phyloP scores from a whole-genome alignment of 2,329 filamentous ascomycete genomes.

The Penicillium sp. region DNA sequence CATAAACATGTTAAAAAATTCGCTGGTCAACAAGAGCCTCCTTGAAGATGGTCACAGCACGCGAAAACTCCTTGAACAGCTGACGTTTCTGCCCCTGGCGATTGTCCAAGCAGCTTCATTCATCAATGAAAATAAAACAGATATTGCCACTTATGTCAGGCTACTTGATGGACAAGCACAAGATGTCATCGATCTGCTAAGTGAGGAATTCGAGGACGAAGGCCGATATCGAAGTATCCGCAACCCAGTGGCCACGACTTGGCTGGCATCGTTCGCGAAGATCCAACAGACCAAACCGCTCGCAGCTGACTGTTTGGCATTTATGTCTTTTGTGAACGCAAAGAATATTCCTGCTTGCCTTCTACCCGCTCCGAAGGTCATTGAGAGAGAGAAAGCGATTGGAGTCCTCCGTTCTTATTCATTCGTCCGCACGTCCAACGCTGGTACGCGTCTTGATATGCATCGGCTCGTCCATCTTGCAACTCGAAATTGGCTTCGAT shows the following conservation, averaged over 20 bases:
- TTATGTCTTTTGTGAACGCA: slow-evolving; percentile 37
- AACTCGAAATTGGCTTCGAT: slow-evolving; percentile 33
- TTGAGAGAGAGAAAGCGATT: slow-evolving; percentile 20
- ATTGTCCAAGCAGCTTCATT: slow-evolving; percentile 38
- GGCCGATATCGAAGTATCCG: slow-evolving; percentile 30
- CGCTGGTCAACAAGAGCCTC: slow-evolving; percentile 21
- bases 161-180: slow-evolving; percentile 30
- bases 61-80: slow-evolving; percentile 21
- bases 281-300: slow-evolving; percentile 24
- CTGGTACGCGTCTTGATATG: slow-evolving; percentile 22
- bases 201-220: slow-evolving; percentile 37
- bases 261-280: slow-evolving; percentile 40
- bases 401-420: slow-evolving; percentile 31
- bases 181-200: slow-evolving; percentile 30
- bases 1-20: slow-evolving; percentile 19
- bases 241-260: slow-evolving; percentile 41
- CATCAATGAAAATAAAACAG: slow-evolving; percentile 31
- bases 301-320: slow-evolving; percentile 31
- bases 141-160: slow-evolving; percentile 17
- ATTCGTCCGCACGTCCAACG: slow-evolving; percentile 18
- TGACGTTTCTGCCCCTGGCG: slow-evolving; percentile 37
- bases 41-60: slow-evolving; percentile 17
- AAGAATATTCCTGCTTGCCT: slow-evolving; percentile 34
- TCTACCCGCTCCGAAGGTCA: slow-evolving; percentile 9
- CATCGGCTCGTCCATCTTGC: slow-evolving; percentile 40